A percentile compares a stretch with the other conserved stretches of the same genome.
Evolutionary conservation across 139 green algal genomes (phyloP).

Genomic region (Chlorella sp.): DNA sequence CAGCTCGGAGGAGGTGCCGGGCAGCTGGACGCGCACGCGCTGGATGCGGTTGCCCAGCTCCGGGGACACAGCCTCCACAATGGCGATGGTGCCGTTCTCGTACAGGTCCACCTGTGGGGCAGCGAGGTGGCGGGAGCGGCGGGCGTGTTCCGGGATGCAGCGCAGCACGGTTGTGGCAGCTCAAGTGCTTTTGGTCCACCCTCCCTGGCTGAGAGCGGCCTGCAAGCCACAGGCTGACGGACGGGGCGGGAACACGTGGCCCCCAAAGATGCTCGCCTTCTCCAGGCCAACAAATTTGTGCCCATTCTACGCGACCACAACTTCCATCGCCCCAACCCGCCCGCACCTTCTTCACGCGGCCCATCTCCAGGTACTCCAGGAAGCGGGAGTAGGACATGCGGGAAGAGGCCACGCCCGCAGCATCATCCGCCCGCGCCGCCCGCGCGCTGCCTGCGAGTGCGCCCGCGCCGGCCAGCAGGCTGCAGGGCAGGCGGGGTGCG

Average conservation of each 20-base stretch:
- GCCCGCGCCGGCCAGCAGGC: slow-evolving; percentile 41
- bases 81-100: slow-evolving; percentile 99
- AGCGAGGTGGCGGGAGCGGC: not conserved
- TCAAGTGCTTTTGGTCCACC: too few species aligned
- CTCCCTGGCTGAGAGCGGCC: too few species aligned
- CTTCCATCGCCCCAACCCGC: too few species aligned
- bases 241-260: too few species aligned
- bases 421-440: slow-evolving; percentile 61
- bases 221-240: too few species aligned
- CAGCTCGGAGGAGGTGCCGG: slow-evolving; percentile 93
- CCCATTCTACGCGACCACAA: too few species aligned
- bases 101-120: slow-evolving; percentile 97
- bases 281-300: too few species aligned
- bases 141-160: not conserved
- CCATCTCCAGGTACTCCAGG: slow-evolving; percentile 99
- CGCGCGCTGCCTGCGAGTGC: slow-evolving; percentile 28
- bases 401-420: slow-evolving; percentile 88
- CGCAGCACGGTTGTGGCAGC: not conserved
- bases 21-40: slow-evolving; percentile 98
- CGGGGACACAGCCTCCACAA: slow-evolving; percentile 98
- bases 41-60: slow-evolving; percentile 99
- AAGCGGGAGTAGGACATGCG: slow-evolving; percentile 99
- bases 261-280: too few species aligned
- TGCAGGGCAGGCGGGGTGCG: slow-evolving; percentile 9
- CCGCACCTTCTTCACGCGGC: slow-evolving; percentile 97